These are phyloP conservation scores for Mycogone perniciosa DNA, from an alignment of 2,329 filamentous ascomycete genomes.

Conservation along the genomic window DNA sequence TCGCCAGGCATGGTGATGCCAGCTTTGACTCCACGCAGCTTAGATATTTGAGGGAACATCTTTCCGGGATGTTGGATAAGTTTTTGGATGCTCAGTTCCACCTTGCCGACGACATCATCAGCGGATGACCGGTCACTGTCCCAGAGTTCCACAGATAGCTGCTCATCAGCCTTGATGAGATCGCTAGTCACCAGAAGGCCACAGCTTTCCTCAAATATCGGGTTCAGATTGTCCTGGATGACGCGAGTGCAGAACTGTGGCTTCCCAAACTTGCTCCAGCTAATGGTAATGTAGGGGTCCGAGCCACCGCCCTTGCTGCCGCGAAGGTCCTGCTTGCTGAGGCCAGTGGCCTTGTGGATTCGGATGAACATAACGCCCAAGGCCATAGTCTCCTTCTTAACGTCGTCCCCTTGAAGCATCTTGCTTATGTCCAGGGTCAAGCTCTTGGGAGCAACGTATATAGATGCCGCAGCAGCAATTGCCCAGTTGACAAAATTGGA, in stretches of 20 bases:
- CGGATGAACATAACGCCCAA: slow-evolving; percentile 87
- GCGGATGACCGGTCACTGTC: slow-evolving; percentile 89
- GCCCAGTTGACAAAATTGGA: slow-evolving; percentile 97
- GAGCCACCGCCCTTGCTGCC: slow-evolving; percentile 82
- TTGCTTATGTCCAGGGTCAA: slow-evolving; percentile 88
- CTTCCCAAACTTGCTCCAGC: slow-evolving; percentile 94
- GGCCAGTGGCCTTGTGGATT: slow-evolving; percentile 77
- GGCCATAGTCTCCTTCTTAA: slow-evolving; percentile 82
- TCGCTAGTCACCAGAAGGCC: slow-evolving; percentile 83
- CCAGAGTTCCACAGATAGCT: slow-evolving; percentile 90
- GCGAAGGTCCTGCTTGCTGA: slow-evolving; percentile 85
- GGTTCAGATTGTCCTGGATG: slow-evolving; percentile 90
- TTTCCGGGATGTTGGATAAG: slow-evolving; percentile 87
- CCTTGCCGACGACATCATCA: slow-evolving; percentile 91
- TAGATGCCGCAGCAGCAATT: slow-evolving; percentile 75
- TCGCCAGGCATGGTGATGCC: slow-evolving; percentile 88
- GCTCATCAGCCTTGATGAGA: slow-evolving; percentile 87
- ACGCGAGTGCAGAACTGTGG: slow-evolving; percentile 97
- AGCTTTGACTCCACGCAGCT: slow-evolving; percentile 73
- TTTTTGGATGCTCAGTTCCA: slow-evolving; percentile 89
- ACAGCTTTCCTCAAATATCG: slow-evolving; percentile 82
- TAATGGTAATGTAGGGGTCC: slow-evolving; percentile 91
- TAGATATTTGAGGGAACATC: slow-evolving; percentile 86
- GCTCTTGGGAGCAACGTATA: slow-evolving; percentile 93
- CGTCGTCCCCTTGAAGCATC: slow-evolving; percentile 84